Percentiles rank a stretch among this genome's conserved stretches.
These are phyloP conservation scores for Rhynchospora pubera DNA, from an alignment of 176 grass and related monocot genomes.

Conservation along the genomic window DNA sequence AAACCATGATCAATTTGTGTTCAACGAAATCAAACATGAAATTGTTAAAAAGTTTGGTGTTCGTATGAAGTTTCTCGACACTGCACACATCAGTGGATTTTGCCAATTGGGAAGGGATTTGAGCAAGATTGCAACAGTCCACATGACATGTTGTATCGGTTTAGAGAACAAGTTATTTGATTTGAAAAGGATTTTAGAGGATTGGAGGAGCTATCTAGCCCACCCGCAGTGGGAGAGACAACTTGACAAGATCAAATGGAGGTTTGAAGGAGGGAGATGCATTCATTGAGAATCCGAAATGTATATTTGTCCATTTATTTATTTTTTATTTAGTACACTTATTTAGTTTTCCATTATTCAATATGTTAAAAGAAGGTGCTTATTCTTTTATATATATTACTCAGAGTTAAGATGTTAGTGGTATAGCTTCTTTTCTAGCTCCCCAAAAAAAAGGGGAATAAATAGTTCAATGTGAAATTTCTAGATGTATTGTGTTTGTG, in stretches of 20 bases:
- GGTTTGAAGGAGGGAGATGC: constrained; percentile 54
- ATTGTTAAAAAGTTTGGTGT: constrained; percentile 36
- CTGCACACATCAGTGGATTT: constrained; percentile 44
- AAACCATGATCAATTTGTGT: constrained; percentile 70
- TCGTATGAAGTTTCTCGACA: constrained; percentile 62
- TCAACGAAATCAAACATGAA: constrained; percentile 76
- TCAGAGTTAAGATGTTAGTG: neutral
- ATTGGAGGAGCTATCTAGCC: constrained; percentile 56
- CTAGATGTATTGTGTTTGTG: neutral
- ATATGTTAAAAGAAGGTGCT: constrained; percentile 3
- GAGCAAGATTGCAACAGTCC: constrained; percentile 59
- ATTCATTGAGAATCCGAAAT: constrained; percentile 40
- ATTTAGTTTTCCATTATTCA: neutral
- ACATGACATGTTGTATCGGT: constrained; percentile 77
- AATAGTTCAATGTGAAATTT: neutral
- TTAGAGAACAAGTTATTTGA: constrained; percentile 56
- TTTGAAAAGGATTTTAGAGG: constrained; percentile 33
- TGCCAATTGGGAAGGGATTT: constrained; percentile 70
- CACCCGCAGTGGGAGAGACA: constrained; percentile 43
- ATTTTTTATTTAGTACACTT: neutral
- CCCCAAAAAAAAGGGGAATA: neutral
- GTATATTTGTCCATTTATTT: neutral
- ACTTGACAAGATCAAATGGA: constrained; percentile 44
- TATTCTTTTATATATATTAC: neutral
- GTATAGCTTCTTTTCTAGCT: neutral